Evolutionary conservation across 2,329 filamentous ascomycete species (phyloP), one percentile per base, ranked within the genome.

Genomic region (Microsporum canis): DNA sequence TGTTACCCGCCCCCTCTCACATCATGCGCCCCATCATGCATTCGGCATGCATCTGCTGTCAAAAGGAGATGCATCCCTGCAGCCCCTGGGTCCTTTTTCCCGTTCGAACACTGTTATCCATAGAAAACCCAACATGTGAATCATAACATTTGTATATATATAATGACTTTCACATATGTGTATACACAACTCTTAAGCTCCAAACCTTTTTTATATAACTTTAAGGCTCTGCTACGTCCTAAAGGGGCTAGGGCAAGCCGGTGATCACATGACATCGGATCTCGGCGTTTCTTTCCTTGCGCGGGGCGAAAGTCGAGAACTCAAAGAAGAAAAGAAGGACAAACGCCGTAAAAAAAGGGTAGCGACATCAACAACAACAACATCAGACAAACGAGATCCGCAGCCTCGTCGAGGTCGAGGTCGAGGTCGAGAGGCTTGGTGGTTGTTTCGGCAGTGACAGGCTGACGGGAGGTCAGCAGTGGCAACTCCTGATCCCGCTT

Each of bases 201-300:
- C 17, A 43, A 43, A 39, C 38, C 14, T 43, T 43, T 43, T n/a
- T 43, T n/a, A n/a, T n/a, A 14, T n/a, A 43, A 14, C 10, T 5
- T 12, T n/a, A 34, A 33, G 14, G n/a, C 29, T 53, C 49, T n/a
- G 23, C 45, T 17, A 17, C 14, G 49, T 31, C 49, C 49, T 7
- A 55, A 55, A 55, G 49, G 7, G 49, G 49, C 3, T 55, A 55
- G 49, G 14, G 31, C 49, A 17, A 6, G 14, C 12, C 49, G 49
- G 31, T 29, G 8, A 29, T 55, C 49, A 55, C 49, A 36, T 55
- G 49, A 34, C n/a, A 6, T 31, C 49, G 49, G 49, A 55, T 8
- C 49, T 36, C 49, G 49, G 49, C 49, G 49, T 55, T 55, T 34
- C 49, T 55, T 55, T 55, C 49, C 49, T 23, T 55, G 49, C 31